These are phyloP conservation scores for Crithidia acanthocephali DNA, from an alignment of 208 protist species.

Conservation along the genomic window DNA sequence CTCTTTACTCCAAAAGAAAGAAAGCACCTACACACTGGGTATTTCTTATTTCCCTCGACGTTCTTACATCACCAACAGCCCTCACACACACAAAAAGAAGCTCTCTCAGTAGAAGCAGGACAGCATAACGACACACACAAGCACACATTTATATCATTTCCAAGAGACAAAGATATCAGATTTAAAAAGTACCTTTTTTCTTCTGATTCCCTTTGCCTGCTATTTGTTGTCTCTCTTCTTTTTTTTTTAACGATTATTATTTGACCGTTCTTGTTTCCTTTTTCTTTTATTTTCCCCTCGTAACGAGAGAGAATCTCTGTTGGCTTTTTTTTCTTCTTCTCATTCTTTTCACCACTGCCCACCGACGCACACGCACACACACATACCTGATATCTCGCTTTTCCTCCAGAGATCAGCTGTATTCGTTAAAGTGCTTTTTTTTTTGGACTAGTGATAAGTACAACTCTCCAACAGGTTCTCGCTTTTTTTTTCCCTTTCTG, in stretches of 20 bases:
- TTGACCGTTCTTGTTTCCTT: background rate
- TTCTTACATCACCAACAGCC: background rate
- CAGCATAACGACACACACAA: background rate
- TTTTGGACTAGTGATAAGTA: background rate
- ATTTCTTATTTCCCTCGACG: background rate
- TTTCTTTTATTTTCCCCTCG: background rate
- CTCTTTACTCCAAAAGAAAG: background rate
- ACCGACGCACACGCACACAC: background rate
- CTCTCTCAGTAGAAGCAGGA: slow-evolving; percentile 2
- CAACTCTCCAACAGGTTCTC: background rate
- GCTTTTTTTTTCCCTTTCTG: background rate
- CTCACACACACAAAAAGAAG: background rate
- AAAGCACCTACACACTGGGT: background rate
- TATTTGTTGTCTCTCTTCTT: background rate
- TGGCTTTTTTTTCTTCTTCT: background rate
- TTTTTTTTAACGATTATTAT: slow-evolving; percentile 4
- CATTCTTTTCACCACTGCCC: background rate
- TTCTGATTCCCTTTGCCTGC: background rate
- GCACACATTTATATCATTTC: slow-evolving; percentile 3
- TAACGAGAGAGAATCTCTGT: background rate
- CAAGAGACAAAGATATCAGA: background rate
- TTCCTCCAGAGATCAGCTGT: background rate
- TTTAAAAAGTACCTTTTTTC: background rate
- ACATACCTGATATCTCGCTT: background rate
- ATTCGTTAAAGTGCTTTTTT: background rate